These are phyloP conservation scores for Neocallimastix lanati DNA, from an alignment of 192 early-diverging fungal genomes.

Conservation along the genomic window DNA sequence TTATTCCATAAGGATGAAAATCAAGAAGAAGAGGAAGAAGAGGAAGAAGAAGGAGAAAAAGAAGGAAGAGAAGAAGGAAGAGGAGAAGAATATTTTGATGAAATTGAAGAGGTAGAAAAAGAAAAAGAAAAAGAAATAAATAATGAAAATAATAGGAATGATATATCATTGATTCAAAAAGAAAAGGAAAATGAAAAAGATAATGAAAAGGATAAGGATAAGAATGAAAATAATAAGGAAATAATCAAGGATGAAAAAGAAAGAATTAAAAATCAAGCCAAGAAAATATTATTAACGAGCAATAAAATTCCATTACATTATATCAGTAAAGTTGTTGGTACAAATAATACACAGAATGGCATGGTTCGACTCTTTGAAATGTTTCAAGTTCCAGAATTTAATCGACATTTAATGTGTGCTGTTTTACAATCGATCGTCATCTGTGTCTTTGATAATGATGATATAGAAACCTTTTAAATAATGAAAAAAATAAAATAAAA, in stretches of 20 bases:
- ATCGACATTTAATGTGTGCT: not conserved
- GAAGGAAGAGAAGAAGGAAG: not conserved
- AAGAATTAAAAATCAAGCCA: not conserved
- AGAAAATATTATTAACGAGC: not conserved
- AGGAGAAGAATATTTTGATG: too few species aligned
- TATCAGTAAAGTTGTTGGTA: not conserved
- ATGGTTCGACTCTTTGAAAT: not conserved
- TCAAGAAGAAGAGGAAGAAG: too few species aligned
- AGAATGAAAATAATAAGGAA: too few species aligned
- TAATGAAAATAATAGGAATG: too few species aligned
- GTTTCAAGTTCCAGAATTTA: not conserved
- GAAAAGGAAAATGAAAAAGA: too few species aligned
- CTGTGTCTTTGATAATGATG: not conserved
- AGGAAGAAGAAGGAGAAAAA: too few species aligned
- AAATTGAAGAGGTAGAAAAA: too few species aligned
- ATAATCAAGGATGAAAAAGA: not conserved
- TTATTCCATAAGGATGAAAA: not conserved
- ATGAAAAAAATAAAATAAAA: too few species aligned
- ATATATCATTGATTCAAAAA: too few species aligned
- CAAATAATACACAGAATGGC: not conserved
- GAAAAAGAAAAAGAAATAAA: too few species aligned
- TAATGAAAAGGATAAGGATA: too few species aligned
- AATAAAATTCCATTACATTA: not conserved
- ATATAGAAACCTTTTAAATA: not conserved
- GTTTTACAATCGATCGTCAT: not conserved